phyloP scores from a whole-genome alignment of 176 grass and related monocot species.

The Triticum urartu region DNA sequence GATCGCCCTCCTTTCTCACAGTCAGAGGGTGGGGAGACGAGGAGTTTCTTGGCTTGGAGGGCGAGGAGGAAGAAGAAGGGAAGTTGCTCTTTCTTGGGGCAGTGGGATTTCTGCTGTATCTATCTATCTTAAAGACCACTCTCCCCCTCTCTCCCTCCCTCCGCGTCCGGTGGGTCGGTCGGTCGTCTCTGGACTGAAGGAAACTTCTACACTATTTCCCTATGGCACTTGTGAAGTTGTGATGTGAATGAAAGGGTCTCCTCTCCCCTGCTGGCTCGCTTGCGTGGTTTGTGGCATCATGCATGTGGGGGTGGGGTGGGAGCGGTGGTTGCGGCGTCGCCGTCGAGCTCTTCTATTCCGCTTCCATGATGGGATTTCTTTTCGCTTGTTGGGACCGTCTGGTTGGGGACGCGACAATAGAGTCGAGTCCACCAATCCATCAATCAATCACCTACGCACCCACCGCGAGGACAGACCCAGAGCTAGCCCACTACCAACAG shows the following conservation, averaged over 20 bases:
- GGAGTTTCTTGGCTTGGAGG: not conserved
- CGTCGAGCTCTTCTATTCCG: constrained; percentile 23
- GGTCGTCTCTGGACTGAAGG: not conserved
- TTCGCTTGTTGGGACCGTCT: constrained; percentile 21
- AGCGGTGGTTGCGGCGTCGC: constrained; percentile 52
- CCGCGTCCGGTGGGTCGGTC: constrained; percentile 2
- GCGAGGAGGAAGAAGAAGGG: no score
- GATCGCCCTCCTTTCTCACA: not conserved
- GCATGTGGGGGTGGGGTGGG: not conserved
- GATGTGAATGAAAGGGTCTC: no score
- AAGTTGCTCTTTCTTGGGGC: not conserved
- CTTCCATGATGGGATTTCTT: constrained; percentile 22
- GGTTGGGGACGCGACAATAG: constrained; percentile 12
- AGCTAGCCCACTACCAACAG: not conserved
- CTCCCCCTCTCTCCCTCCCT: not conserved
- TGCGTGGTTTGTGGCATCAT: constrained; percentile 31
- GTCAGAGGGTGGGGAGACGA: no score
- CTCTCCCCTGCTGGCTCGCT: no score
- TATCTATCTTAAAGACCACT: not conserved
- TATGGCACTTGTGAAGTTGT: not conserved
- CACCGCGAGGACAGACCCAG: not conserved
- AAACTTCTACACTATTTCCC: not conserved
- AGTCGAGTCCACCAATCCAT: not conserved
- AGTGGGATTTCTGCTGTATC: not conserved
- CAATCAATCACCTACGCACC: constrained; percentile 3